These are phyloP conservation scores for Cylindrotheca closterium DNA, from an alignment of 108 stramenopile genomes.

Conservation along the genomic window DNA sequence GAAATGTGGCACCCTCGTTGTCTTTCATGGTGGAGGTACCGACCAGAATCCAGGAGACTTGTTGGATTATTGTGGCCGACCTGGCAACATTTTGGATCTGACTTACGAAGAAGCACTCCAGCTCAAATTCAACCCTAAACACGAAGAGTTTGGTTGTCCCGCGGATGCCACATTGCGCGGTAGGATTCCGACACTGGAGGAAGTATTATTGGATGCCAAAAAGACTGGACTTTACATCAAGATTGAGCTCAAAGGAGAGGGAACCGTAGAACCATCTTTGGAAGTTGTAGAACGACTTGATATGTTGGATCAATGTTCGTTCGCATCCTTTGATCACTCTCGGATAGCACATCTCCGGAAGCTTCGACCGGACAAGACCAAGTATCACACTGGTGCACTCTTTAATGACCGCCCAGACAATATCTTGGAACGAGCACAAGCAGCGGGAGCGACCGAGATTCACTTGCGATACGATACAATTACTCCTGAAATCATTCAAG, in stretches of 20 bases:
- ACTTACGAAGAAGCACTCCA: slow-evolving; percentile 49
- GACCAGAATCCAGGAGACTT: slow-evolving; percentile 62
- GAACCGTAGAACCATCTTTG: slow-evolving; percentile 52
- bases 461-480: slow-evolving; percentile 79
- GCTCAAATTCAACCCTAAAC: slow-evolving; percentile 59
- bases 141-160: slow-evolving; percentile 66
- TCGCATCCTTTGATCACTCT: slow-evolving; percentile 62
- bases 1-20: slow-evolving; percentile 63
- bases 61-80: slow-evolving; percentile 52
- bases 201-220: slow-evolving; percentile 60
- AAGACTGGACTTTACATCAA: slow-evolving; percentile 44
- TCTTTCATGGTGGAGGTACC: slow-evolving; percentile 76
- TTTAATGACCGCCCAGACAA: slow-evolving; percentile 38
- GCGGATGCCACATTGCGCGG: slow-evolving; percentile 43
- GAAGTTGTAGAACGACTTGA: slow-evolving; percentile 62
- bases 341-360: slow-evolving; percentile 45
- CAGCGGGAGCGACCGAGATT: slow-evolving; percentile 64
- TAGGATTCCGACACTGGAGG: slow-evolving; percentile 62
- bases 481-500: slow-evolving; percentile 42
- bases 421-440: slow-evolving; percentile 35
- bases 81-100: slow-evolving; percentile 69
- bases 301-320: slow-evolving; percentile 60
- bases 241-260: slow-evolving; percentile 85
- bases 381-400: slow-evolving; percentile 63
- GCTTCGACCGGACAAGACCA: slow-evolving; percentile 29